A percentile compares a stretch with the other conserved stretches of the same genome.
phyloP scores from a whole-genome alignment of 208 protist genomes.

The Leishmania braziliensis region DNA sequence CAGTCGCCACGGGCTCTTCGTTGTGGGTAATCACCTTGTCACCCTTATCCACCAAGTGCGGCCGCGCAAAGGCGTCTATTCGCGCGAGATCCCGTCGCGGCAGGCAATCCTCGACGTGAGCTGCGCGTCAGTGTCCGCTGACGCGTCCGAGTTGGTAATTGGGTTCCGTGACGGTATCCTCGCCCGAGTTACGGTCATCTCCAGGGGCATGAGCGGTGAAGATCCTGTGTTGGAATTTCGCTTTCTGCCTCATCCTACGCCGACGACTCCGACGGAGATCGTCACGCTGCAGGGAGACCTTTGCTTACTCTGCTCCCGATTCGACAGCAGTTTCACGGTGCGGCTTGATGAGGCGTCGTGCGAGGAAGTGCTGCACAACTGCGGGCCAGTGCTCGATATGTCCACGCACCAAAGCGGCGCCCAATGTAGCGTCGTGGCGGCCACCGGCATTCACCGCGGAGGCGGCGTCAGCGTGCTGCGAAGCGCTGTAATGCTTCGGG shows the following conservation, averaged over 20 bases:
- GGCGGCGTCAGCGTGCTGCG: constrained; percentile 76
- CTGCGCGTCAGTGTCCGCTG: constrained; percentile 22
- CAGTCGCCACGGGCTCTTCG: constrained; percentile 52
- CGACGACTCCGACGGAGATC: constrained; percentile 34
- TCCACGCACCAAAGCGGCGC: constrained; percentile 46
- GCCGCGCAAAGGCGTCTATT: constrained; percentile 28
- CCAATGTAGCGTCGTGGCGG: constrained; percentile 63
- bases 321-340: constrained; percentile 55
- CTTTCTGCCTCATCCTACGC: constrained; percentile 25
- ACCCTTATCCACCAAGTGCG: constrained; percentile 37
- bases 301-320: constrained; percentile 63
- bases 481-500: constrained; percentile 55
- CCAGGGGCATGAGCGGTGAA: not conserved
- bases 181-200: constrained; percentile 20
- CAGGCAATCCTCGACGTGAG: constrained; percentile 20
- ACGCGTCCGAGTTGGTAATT: constrained; percentile 26
- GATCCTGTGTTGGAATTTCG: constrained; percentile 28
- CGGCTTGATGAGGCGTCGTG: constrained; percentile 37
- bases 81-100: constrained; percentile 25
- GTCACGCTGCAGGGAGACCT: constrained; percentile 19
- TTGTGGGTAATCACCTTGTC: constrained; percentile 70
- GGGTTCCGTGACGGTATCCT: constrained; percentile 39
- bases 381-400: constrained; percentile 78
- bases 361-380: constrained; percentile 55
- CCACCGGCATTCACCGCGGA: constrained; percentile 57